These are phyloP conservation scores for Exophiala oligosperma DNA, from an alignment of 2,329 filamentous ascomycete species.

Conservation along the genomic window DNA sequence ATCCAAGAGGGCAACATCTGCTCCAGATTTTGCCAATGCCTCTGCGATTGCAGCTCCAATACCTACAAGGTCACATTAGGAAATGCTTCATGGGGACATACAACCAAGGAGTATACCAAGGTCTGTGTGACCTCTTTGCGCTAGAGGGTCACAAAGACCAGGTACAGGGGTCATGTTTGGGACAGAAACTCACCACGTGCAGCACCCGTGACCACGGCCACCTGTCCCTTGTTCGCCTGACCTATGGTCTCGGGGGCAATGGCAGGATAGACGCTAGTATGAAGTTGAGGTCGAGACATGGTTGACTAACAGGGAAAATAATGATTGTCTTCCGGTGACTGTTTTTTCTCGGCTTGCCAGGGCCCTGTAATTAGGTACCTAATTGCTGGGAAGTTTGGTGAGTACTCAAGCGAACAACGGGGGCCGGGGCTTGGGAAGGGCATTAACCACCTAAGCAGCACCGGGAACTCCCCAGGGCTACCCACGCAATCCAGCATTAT, in stretches of 20 bases:
- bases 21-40: constrained; percentile 1
- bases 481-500: too few species aligned
- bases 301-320: too few species aligned
- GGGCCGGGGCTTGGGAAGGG: too few species aligned
- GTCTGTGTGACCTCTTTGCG: not conserved
- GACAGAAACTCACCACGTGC: not conserved
- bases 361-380: not conserved
- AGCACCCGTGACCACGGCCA: constrained; percentile 3
- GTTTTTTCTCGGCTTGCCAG: not conserved
- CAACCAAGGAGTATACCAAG: not conserved
- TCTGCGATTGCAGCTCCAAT: constrained; percentile 2
- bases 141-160: too few species aligned
- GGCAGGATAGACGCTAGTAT: not conserved
- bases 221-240: not conserved
- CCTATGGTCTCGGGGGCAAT: not conserved
- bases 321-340: too few species aligned
- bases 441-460: too few species aligned
- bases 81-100: too few species aligned
- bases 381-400: not conserved
- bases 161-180: not conserved
- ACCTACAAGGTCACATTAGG: not conserved
- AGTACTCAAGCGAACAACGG: too few species aligned
- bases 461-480: too few species aligned
- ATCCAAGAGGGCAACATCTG: constrained; percentile 2
- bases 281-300: not conserved